A percentile compares a stretch with the other conserved stretches of the same genome.
These are phyloP conservation scores for Helianthus annuus DNA, from an alignment of 129 eudicot genomes.

Conservation along the genomic window HanXRQr2.0-SUNRISE NC_035446.2:156789183-156789682, in stretches of 20 bases:
- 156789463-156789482: neutral
- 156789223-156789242: too few species aligned
- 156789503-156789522: neutral
- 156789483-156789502: neutral
- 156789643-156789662: too few species aligned
- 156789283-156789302: neutral
- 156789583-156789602: too few species aligned
- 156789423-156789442: neutral
- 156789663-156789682: too few species aligned
- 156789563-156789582: too few species aligned
- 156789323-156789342: neutral
- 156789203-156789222: too few species aligned
- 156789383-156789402: neutral
- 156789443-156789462: neutral
- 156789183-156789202: too few species aligned
- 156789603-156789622: too few species aligned
- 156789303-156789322: neutral
- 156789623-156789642: too few species aligned
- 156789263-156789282: neutral
- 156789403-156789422: neutral
- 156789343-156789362: neutral
- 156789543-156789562: too few species aligned
- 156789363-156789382: neutral
- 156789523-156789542: too few species aligned
- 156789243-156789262: neutral